phyloP scores from a whole-genome alignment of 140 eudicot genomes.

The Ambrosia hybrid region DNA sequence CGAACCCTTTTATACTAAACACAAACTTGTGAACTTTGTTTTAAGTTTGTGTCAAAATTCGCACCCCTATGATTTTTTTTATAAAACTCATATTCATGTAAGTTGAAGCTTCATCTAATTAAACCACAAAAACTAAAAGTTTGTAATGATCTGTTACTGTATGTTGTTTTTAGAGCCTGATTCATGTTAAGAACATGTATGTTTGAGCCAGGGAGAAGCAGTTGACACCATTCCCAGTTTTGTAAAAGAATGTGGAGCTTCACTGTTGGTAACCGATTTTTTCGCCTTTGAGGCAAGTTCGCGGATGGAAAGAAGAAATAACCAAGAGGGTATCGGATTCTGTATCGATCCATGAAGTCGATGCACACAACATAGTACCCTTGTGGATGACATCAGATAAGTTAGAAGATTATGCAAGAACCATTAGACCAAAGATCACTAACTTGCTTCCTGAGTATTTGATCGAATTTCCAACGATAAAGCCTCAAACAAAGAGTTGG shows the following conservation, averaged over 20 bases:
- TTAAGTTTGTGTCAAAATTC: too few species aligned
- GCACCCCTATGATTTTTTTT: too few species aligned
- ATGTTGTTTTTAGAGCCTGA: neutral
- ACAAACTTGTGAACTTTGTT: too few species aligned
- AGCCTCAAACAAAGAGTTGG: conserved; percentile 54
- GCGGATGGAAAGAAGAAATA: conserved; percentile 75
- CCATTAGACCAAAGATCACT: conserved; percentile 74
- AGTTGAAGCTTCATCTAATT: too few species aligned
- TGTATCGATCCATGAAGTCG: conserved; percentile 90
- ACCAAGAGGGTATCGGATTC: conserved; percentile 55
- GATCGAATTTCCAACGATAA: conserved; percentile 66
- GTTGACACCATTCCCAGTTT: conserved; percentile 83
- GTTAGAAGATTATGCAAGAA: conserved; percentile 82
- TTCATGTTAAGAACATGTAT: neutral
- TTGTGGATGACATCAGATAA: conserved; percentile 80
- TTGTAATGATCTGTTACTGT: neutral
- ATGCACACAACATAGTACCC: conserved; percentile 94
- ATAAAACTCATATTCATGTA: too few species aligned
- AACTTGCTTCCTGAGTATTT: conserved; percentile 73
- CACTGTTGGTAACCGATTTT: conserved; percentile 90
- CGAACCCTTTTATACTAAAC: too few species aligned
- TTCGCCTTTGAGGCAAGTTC: conserved; percentile 82
- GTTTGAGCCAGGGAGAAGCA: conserved; percentile 72
- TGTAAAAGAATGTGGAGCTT: conserved; percentile 76
- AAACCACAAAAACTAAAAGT: too few species aligned